Conservation (phyloP, 129 eudicot species). For the Arctium minus region DNA sequence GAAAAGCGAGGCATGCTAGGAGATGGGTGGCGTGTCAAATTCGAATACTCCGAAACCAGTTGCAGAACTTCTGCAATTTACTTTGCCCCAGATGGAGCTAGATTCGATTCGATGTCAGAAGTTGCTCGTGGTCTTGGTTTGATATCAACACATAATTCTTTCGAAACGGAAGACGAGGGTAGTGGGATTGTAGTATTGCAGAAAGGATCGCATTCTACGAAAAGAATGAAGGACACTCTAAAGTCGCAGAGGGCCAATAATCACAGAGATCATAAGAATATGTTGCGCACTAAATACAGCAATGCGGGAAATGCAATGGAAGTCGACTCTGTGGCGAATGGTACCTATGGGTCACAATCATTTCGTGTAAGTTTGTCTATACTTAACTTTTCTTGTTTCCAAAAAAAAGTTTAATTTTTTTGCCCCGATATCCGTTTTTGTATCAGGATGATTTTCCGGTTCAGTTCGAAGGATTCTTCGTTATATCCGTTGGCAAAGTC, state of each 20-base stretch:
- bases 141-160: constrained; percentile 16
- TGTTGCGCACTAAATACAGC: background rate
- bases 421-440: background rate
- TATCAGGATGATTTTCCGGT: constrained; percentile 51
- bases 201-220: constrained; percentile 29
- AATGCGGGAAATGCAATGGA: constrained; percentile 15
- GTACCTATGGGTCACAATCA: constrained; percentile 19
- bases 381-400: background rate
- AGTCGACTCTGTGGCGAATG: constrained; percentile 22
- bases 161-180: constrained; percentile 25
- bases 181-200: constrained; percentile 16
- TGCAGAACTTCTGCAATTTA: constrained; percentile 44
- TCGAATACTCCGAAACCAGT: constrained; percentile 32
- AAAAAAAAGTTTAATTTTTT: background rate
- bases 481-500: constrained; percentile 52
- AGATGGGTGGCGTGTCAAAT: constrained; percentile 57
- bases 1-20: constrained; percentile 42
- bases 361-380: constrained; percentile 27
- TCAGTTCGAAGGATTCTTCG: constrained; percentile 63
- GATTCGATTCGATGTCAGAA: constrained; percentile 49
- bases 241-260: constrained; percentile 14
- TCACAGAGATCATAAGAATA: constrained; percentile 12
- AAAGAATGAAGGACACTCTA: constrained; percentile 32
- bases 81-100: constrained; percentile 54
- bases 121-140: constrained; percentile 57